These are phyloP conservation scores for Ceratobasidium sp. DNA, from an alignment of 1,284 basidiomycete genomes.

Conservation along the genomic window DNA sequence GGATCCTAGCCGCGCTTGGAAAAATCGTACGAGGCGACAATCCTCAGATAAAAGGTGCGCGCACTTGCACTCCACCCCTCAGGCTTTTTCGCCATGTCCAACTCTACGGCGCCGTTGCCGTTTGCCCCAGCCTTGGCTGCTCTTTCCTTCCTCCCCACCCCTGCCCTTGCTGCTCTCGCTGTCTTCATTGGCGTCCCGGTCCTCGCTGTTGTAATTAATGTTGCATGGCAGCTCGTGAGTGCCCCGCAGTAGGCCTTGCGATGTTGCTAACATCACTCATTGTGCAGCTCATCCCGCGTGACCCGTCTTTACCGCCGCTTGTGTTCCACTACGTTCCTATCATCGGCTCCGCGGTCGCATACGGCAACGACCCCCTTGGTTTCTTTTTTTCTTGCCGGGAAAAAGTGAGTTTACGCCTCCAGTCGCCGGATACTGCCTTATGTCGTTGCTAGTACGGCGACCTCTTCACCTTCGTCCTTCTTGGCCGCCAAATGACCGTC, in stretches of 20 bases:
- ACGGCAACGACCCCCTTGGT: constrained; percentile 80
- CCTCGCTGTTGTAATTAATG: constrained; percentile 62
- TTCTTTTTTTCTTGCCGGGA: constrained; percentile 78
- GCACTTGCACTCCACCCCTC: neutral
- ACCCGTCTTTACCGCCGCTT: constrained; percentile 69
- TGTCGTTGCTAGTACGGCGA: constrained; percentile 59
- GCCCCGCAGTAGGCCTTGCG: neutral
- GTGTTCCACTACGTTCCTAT: constrained; percentile 82
- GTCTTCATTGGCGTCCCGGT: constrained; percentile 33
- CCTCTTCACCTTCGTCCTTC: constrained; percentile 92
- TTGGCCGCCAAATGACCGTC: constrained; percentile 90
- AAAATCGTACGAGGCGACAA: constrained; percentile 40
- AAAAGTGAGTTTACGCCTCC: constrained; percentile 64
- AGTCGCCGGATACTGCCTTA: neutral
- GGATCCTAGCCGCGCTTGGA: constrained; percentile 21
- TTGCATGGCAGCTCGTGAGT: constrained; percentile 66
- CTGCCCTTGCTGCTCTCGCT: constrained; percentile 28
- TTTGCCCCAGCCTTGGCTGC: constrained; percentile 12
- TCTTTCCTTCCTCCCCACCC: neutral
- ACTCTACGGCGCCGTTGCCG: constrained; percentile 29
- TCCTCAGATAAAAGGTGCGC: neutral
- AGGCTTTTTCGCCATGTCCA: constrained; percentile 29
- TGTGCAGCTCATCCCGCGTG: constrained; percentile 60
- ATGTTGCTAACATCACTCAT: neutral
- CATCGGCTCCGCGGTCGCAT: constrained; percentile 75